phyloP scores from a whole-genome alignment of 2,329 filamentous ascomycete genomes.

The Fusarium tupiense region DNA sequence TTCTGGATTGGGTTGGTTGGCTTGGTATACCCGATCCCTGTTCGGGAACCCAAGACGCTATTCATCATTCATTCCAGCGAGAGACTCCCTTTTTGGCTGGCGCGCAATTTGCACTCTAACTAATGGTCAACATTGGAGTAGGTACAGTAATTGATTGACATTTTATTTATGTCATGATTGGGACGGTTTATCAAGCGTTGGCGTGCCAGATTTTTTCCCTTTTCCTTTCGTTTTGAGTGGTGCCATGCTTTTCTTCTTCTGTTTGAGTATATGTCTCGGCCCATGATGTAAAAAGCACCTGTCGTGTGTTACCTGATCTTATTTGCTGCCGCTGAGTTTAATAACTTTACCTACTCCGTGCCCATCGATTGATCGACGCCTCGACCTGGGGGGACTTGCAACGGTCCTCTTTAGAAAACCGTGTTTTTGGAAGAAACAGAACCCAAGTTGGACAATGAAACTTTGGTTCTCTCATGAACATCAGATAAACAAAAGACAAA shows the following conservation, averaged over 20 bases:
- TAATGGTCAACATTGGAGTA: slow-evolving; percentile 1
- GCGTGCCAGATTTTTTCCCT: background rate
- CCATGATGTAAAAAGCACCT: slow-evolving; percentile 12
- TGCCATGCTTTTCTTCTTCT: background rate
- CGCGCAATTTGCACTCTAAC: slow-evolving; percentile 19
- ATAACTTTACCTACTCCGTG: slow-evolving; percentile 1
- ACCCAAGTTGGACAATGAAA: background rate
- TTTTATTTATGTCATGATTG: slow-evolving; percentile 4
- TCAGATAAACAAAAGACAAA: background rate
- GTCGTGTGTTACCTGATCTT: slow-evolving; percentile 4
- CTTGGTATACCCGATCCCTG: slow-evolving; percentile 14
- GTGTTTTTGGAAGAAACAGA: background rate
- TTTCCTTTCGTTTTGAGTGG: background rate
- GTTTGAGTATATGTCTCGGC: slow-evolving; percentile 20
- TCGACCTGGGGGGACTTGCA: background rate
- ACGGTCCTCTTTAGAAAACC: background rate
- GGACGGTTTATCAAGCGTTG: background rate
- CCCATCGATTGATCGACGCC: slow-evolving; percentile 6
- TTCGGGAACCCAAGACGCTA: slow-evolving; percentile 6
- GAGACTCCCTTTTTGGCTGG: slow-evolving; percentile 20
- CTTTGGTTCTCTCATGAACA: background rate
- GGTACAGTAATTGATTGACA: slow-evolving; percentile 7
- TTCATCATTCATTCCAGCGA: slow-evolving; percentile 26
- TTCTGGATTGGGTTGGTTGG: background rate
- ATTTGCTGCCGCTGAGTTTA: background rate